Base-by-base conservation (phyloP, 2,329 filamentous ascomycete genomes). In the Arthrinium puccinioides region DNA sequence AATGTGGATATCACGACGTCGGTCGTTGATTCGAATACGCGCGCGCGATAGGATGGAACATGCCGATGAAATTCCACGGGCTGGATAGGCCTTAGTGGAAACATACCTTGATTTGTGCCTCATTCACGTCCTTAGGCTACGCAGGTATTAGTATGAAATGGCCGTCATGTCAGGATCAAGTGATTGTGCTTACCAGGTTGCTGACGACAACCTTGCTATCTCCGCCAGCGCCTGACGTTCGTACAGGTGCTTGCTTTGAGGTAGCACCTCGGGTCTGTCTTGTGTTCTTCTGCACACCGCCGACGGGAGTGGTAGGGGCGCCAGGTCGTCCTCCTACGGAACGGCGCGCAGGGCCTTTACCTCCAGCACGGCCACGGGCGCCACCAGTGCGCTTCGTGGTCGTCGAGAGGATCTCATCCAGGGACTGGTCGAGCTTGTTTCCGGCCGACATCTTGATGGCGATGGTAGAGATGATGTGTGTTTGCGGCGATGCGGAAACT, bases 31-130 rank as follows among this genome's bases (percentile, higher is more conserved):
- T 37, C 24, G 35, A 20, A 21, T n/a, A 53, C 47, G 49, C 49
- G 54, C 51, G 49, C 47, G 49, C 48, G 53, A 50, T 55, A 53
- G 45, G 54, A 54, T 52, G 56, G 61, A 29, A 69, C 60, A 67
- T 70, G 77, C 76, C 79, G 79, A 83, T 74, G 68, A 74, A 79
- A 82, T 74, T 78, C 79, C 78, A 74, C 75, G 71, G 79, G 72
- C 66, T 59, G 65, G 61, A 68, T 64, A 59, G 68, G 77, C 81
- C 82, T 82, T 73, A 84, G 78, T 74, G 81, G 88, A 84, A 88
- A 98, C 92, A 94, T 98, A 98, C 92, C 92, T 98, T 97, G 73
- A 98, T 94, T 82, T 94, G 87, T 71, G 71, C 72, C 77, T 97
- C 90, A 69, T 81, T 87, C 66, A 98, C 88, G 80, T 98, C 92